Conservation (phyloP, 108 stramenopile species). For the Cyclotella atomus region DNA sequence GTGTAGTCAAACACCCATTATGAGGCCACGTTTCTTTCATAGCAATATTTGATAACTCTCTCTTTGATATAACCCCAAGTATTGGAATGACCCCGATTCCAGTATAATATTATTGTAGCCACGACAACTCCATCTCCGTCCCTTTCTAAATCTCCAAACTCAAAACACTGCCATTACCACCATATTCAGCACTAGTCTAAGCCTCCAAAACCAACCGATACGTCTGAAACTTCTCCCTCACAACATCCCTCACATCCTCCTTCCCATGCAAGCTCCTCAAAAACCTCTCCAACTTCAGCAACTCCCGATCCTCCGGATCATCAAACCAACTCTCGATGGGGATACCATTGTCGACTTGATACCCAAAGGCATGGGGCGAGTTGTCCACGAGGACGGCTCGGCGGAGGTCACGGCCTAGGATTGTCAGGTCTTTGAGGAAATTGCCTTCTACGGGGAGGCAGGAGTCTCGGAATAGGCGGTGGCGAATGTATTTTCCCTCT, state of each 20-base stretch:
- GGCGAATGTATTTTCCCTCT: slow-evolving; percentile 84
- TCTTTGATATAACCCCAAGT: neutral
- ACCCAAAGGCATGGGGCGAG: slow-evolving; percentile 93
- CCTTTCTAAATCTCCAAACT: neutral
- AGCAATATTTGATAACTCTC: neutral
- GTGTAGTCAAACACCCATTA: neutral
- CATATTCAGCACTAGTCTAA: neutral
- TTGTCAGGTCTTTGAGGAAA: slow-evolving; percentile 90
- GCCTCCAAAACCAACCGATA: slow-evolving; percentile 61
- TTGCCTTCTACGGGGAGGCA: slow-evolving; percentile 92
- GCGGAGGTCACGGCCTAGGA: slow-evolving; percentile 83
- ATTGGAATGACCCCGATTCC: too few species aligned
- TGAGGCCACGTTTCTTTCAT: neutral
- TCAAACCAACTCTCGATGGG: slow-evolving; percentile 99
- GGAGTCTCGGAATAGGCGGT: slow-evolving; percentile 93
- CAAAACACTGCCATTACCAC: neutral
- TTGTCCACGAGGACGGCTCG: slow-evolving; percentile 95
- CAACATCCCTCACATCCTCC: slow-evolving; percentile 79
- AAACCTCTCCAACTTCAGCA: slow-evolving; percentile 90
- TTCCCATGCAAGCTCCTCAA: slow-evolving; percentile 73
- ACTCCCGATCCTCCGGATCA: slow-evolving; percentile 89
- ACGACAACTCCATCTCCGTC: neutral
- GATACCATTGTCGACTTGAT: slow-evolving; percentile 96
- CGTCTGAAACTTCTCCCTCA: slow-evolving; percentile 77
- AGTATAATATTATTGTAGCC: neutral